Evolutionary conservation across 169 alveolate genomes (phyloP).

Genomic region (Babesia gibsoni): DNA sequence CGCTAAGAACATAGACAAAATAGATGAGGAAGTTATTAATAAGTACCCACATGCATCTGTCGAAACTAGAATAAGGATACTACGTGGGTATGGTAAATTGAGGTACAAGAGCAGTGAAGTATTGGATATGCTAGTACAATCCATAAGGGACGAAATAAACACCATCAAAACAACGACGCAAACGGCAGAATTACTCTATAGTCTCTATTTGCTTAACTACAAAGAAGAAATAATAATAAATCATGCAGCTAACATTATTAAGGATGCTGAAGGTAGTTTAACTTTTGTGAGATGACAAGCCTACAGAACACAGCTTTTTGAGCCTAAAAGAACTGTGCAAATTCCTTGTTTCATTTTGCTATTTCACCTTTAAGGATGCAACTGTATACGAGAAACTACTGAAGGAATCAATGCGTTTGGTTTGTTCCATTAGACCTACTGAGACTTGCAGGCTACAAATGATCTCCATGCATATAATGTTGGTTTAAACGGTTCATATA

Average conservation of each 20-base stretch:
- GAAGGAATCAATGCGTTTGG: constrained; percentile 6
- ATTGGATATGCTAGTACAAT: not conserved
- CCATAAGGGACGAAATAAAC: not conserved
- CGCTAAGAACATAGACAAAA: not conserved
- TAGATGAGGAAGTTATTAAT: not conserved
- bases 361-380: not conserved
- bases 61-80: not conserved
- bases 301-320: too few species aligned
- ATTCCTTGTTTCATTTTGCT: not conserved
- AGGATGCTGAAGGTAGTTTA: not conserved
- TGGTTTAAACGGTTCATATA: not conserved
- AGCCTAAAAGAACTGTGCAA: not conserved
- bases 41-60: not conserved
- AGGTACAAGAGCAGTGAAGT: constrained; percentile 14
- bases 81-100: not conserved
- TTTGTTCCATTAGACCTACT: not conserved
- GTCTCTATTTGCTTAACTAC: not conserved
- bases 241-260: not conserved
- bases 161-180: not conserved
- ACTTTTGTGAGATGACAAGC: too few species aligned
- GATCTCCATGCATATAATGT: not conserved
- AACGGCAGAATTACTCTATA: not conserved
- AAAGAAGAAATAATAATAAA: not conserved
- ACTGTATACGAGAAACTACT: not conserved
- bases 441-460: not conserved